Evolutionary conservation across 2,329 filamentous ascomycete species (phyloP), one percentile per base, ranked within the genome.

Genomic region (Xylariaceae sp.): DNA sequence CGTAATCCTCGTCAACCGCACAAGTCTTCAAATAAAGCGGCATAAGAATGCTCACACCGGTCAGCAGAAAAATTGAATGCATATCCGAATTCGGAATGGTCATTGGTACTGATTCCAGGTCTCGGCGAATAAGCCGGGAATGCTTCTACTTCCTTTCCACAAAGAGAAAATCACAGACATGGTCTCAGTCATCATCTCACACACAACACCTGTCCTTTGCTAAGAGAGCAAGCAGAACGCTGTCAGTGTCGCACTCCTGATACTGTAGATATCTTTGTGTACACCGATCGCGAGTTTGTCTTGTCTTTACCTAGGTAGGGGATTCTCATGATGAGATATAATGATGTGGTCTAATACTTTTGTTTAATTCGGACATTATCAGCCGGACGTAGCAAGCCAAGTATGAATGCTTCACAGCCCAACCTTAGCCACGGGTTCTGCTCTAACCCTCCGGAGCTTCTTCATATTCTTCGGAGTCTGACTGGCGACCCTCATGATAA

Each of bases 401-500:
- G 9, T 23, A 15, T 57, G 30, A 30, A 18, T 7, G 18, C 15
- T 8, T 48, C 18, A 13, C 48, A 56, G 11, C 18, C 23, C 23
- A 30, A 30, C 5, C 23, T 30, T 30, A 5, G 5, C 23, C 52
- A 11, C 51, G 30, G n/a, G 7, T 17, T 10, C 9, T 35, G 47
- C 15, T 50, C 57, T 41, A 54, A 13, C n/a, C 44, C 5, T 58
- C 44, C 7, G 11, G 44, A 35, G 7, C 35, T 10, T 58, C 58
- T 39, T 23, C 23, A 13, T 50, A 56, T 15, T 23, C 57, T 52
- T 64, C 55, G 11, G 55, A 53, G 13, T 58, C 49, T 18, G 53
- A 49, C 47, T 55, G 51, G 11, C 64, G 66, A 17, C 65, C 65
- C 41, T 69, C 65, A 11, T 74, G 69, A 55, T 74, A 73, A 55